These are phyloP conservation scores for Karstenula rhodostoma DNA, from an alignment of 2,329 filamentous ascomycete species.

Conservation along the genomic window DNA sequence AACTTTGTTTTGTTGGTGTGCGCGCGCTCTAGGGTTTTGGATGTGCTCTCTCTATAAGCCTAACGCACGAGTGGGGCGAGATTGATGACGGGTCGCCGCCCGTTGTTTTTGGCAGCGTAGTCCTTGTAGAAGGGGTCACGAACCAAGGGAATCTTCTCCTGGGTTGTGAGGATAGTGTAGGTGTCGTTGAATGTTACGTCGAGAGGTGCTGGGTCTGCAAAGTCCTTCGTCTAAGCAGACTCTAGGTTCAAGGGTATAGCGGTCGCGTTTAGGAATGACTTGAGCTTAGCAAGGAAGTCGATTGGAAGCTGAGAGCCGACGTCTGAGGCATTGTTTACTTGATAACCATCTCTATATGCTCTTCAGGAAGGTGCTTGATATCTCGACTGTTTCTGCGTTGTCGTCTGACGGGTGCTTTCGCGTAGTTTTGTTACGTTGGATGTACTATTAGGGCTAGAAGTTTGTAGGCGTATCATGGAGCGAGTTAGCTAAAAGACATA, in stretches of 20 bases:
- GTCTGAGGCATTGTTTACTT: background rate
- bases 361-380: no score
- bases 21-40: conserved; percentile 52
- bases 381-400: no score
- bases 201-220: conserved; percentile 42
- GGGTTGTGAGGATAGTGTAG: conserved; percentile 57
- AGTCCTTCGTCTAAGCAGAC: conserved; percentile 46
- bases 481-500: no score
- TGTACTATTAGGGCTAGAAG: no score
- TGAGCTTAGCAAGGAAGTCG: conserved; percentile 55
- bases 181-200: conserved; percentile 53
- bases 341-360: no score
- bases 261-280: conserved; percentile 53
- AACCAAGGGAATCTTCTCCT: conserved; percentile 57
- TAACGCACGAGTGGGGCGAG: conserved; percentile 59
- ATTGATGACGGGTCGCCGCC: no score
- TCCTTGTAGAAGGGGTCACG: conserved; percentile 60
- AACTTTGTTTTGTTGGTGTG: conserved; percentile 61
- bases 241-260: conserved; percentile 48
- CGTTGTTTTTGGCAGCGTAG: conserved; percentile 57
- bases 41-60: conserved; percentile 55
- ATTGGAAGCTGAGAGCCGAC: conserved; percentile 38
- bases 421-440: no score
- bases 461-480: no score
- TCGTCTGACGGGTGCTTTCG: no score